These are phyloP conservation scores for Populus hybrid DNA, from an alignment of 441 rosid genomes.

Conservation along the genomic window DNA sequence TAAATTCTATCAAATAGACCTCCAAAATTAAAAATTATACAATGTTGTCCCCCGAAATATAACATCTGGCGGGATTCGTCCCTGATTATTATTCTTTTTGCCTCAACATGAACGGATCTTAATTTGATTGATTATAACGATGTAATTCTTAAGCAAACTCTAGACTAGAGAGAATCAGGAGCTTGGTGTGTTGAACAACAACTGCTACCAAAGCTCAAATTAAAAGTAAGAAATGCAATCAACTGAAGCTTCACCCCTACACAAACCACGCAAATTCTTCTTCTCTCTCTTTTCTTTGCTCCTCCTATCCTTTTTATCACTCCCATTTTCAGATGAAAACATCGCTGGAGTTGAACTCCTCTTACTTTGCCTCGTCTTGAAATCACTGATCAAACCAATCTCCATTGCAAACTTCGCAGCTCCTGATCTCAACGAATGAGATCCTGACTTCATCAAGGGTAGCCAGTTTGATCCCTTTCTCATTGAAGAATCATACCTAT, in stretches of 20 bases:
- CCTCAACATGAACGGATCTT: too few relatives aligned
- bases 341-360: background rate
- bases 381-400: conserved; percentile 35
- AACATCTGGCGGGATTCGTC: too few relatives aligned
- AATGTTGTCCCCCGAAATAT: too few relatives aligned
- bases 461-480: conserved; percentile 11
- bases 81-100: too few relatives aligned
- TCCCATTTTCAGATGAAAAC: background rate
- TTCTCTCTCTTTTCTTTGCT: conserved; percentile 14
- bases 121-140: too few relatives aligned
- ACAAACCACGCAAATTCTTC: background rate
- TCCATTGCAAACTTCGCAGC: conserved; percentile 32
- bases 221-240: background rate
- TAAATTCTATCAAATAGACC: too few relatives aligned
- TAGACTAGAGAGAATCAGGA: background rate
- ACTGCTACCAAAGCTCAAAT: background rate
- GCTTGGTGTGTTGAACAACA: background rate
- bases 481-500: conserved; percentile 6
- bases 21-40: too few relatives aligned
- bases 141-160: too few relatives aligned
- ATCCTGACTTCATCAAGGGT: conserved; percentile 17
- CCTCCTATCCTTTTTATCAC: conserved; percentile 2
- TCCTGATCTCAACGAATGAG: conserved; percentile 38
- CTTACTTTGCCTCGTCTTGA: conserved; percentile 39
- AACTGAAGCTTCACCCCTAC: background rate